phyloP scores from a whole-genome alignment of 2,329 filamentous ascomycete genomes.

The Aschersonia sp. region DNA sequence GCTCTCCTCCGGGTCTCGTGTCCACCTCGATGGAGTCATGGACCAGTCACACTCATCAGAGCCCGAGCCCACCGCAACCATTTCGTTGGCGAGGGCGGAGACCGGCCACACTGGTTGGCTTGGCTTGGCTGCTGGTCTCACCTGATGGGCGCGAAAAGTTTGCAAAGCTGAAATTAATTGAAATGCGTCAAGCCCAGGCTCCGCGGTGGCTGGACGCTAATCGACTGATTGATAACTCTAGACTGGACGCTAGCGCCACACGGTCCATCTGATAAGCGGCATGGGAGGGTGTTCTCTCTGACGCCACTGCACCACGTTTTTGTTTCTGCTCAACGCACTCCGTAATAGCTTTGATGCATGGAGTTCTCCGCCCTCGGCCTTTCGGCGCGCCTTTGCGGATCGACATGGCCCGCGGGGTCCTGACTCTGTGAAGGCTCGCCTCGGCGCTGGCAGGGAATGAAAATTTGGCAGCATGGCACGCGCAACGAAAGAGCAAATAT shows the following conservation, averaged over 20 bases:
- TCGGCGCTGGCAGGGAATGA: too few species aligned
- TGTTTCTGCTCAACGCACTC: too few species aligned
- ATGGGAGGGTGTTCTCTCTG: neutral
- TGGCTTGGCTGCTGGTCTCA: neutral
- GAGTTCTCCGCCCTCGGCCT: too few species aligned
- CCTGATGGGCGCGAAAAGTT: neutral
- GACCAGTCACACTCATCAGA: neutral
- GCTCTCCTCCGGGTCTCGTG: neutral
- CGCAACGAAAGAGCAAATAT: too few species aligned
- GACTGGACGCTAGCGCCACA: neutral
- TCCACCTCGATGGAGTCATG: neutral
- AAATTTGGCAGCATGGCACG: too few species aligned
- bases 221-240: slow-evolving; percentile 4
- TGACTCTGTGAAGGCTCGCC: too few species aligned
- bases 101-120: neutral
- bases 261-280: slow-evolving; percentile 4
- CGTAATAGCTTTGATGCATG: too few species aligned
- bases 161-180: neutral
- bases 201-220: too few species aligned
- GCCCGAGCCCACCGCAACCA: neutral
- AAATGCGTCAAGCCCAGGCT: neutral
- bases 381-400: too few species aligned
- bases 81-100: neutral
- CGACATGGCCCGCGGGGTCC: too few species aligned
- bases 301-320: neutral